Evolutionary conservation across 352 stramenopile species (phyloP), one percentile per base, ranked within the genome.

Genomic region (Phytophthora capsici): DNA sequence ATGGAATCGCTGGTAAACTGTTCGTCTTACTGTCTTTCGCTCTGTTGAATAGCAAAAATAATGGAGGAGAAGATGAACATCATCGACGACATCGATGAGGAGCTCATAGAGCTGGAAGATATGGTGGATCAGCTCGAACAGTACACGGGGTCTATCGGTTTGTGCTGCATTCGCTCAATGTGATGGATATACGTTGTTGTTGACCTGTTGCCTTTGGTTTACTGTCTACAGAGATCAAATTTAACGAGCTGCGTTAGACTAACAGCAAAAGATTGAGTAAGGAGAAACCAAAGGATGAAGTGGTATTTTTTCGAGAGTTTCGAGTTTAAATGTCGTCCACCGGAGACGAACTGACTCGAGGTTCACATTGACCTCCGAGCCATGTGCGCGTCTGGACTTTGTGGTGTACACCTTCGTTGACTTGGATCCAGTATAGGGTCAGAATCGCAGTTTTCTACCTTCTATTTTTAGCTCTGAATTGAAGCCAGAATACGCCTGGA

Each of bases 101-200:
- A 95, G 71, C 73, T 95, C n/a, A 78, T 73, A 4, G 84, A 93
- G 68, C 73, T 95, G 37, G 87, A 95, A 73, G 87, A 95, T 36
- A 93, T 95, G 84, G 85, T 95, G 51, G 78, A 93, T n/a, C 83
- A 95, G 52, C 75, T 95, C 20, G 84, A 95, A 34, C 63, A 85
- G 44, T 95, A 95, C 73, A 93, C 83, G 1, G 72, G 69, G 26
- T 86, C 83, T 9, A 67, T 95, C 16, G 79, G 87, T 95, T 60
- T 43, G 55, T 69, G 17, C 6, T 60, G 23, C 12, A 25, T 23
- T 58, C 43, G 58, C 10, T 28, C 22, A 23, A 6, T 9, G 25
- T 17, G 1, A 9, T 40, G 20, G 3, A n/a, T 9, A 10, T 17
- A 12, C 26, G 6, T 23, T 10, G 34, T 37, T 28, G 50, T 43